These are phyloP conservation scores for Corymbia calophylla DNA, from an alignment of 441 rosid genomes.

Conservation along the genomic window DNA sequence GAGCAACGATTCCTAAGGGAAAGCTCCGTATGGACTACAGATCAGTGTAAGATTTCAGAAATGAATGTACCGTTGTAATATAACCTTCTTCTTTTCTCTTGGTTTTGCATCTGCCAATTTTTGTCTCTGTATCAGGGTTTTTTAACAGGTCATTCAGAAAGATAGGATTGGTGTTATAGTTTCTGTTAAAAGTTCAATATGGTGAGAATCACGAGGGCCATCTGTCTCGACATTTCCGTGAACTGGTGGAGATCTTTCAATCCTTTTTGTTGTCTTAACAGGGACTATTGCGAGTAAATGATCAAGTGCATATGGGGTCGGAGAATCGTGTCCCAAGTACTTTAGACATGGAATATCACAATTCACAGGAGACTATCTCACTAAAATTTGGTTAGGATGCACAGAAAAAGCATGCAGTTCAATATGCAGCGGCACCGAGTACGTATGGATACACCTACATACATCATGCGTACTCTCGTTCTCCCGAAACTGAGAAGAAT, in stretches of 20 bases:
- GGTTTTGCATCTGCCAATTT: not conserved
- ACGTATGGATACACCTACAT: not conserved
- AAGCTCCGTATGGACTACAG: not conserved
- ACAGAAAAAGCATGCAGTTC: not conserved
- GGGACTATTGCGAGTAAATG: not conserved
- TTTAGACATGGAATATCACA: not conserved
- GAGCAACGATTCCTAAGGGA: slow-evolving; percentile 13
- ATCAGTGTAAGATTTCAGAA: not conserved
- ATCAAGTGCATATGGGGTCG: not conserved
- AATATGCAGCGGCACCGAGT: not conserved
- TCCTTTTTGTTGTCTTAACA: not conserved
- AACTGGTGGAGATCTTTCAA: not conserved
- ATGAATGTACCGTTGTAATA: not conserved
- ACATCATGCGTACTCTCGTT: not conserved
- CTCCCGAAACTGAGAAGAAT: not conserved
- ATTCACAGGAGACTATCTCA: not conserved
- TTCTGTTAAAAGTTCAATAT: not conserved
- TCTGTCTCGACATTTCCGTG: not conserved
- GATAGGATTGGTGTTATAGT: not conserved
- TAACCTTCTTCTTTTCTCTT: not conserved
- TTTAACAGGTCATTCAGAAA: not conserved
- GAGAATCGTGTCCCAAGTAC: not conserved
- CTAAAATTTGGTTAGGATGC: not conserved
- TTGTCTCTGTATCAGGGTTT: not conserved
- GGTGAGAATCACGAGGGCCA: not conserved